Base-by-base conservation (phyloP, 768 basidiomycete species). In the Clitopilus passeckerianus region DNA sequence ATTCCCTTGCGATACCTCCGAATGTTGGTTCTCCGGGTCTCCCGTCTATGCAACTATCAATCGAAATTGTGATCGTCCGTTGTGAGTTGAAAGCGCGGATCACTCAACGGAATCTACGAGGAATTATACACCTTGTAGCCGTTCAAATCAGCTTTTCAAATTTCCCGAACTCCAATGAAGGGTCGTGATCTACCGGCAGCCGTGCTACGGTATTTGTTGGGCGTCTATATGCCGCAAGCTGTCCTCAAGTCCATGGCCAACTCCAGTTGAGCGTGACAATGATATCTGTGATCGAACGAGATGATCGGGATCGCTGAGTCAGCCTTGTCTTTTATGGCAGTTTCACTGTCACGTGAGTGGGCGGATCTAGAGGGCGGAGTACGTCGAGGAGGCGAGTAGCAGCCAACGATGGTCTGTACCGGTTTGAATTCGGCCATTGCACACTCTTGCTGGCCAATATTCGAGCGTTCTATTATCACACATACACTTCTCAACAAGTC, bases 301-400 rank as follows among this genome's bases (percentile, higher is more conserved):
- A 41, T n/a, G 37, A 41, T 41, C 37, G 37, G n/a, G 37, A 41
- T 5, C 5, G 37, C 37, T 41, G 37, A 41, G 37, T 41, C 37
- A 41, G 37, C n/a, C 3, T 9, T 46, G 57, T 24, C 44, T 46
- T 34, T 50, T 6, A 27, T 24, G 30, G 33, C 1, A 35, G 27
- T 33, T 7, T 5, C 30, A 18, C 2, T 18, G 24, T 62, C 61
- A 62, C 61, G 61, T 62, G 61, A 24, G 35, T 59, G 61, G 62
- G 30, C 62, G 62, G 62, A 63, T 60, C 62, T 60, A 58, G 41
- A 18, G 46, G 46, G 10, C 55, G 57, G 35, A 34, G 35, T 57
- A 58, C 16, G 34, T 41, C 50, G 52, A 30, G 50, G 50, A 59
- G 20, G 57, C 34, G 44, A 44, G n/a, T 62, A 44, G 50, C 63